Evolutionary conservation across 306 rosid species (phyloP).

Genomic region (Sesbania bispinosa): DNA sequence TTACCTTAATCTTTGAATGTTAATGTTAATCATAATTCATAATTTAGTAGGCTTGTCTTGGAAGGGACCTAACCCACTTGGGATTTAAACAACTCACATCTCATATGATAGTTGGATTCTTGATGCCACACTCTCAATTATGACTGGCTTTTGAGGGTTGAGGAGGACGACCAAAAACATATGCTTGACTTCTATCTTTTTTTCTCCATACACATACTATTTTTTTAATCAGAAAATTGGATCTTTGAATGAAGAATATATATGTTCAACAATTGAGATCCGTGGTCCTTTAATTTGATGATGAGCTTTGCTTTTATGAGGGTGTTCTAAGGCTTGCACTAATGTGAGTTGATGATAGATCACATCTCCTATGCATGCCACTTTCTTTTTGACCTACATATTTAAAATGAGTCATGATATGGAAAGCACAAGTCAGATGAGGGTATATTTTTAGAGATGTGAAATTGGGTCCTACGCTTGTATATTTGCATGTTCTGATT

Average conservation of each 20-base stretch:
- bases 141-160: constrained; percentile 26
- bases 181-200: constrained; percentile 24
- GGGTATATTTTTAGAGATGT: constrained; percentile 41
- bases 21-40: constrained; percentile 9
- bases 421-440: constrained; percentile 37
- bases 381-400: constrained; percentile 47
- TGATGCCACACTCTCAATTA: constrained; percentile 35
- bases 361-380: constrained; percentile 34
- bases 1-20: constrained; percentile 29
- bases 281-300: constrained; percentile 40
- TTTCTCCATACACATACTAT: background rate
- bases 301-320: constrained; percentile 29
- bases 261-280: constrained; percentile 40
- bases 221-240: constrained; percentile 13
- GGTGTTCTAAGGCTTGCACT: constrained; percentile 34
- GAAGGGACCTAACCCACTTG: constrained; percentile 54
- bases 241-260: constrained; percentile 47
- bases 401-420: constrained; percentile 20
- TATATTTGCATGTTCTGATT: constrained; percentile 38
- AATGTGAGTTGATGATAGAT: constrained; percentile 33
- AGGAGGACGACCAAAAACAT: constrained; percentile 5
- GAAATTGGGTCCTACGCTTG: constrained; percentile 50
- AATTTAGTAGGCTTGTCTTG: constrained; percentile 28
- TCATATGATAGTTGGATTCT: constrained; percentile 41
- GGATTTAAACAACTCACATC: constrained; percentile 29